Conservation (phyloP, 78 protist genomes). For the slime mould (Dictyostelium discoideum) region DNA sequence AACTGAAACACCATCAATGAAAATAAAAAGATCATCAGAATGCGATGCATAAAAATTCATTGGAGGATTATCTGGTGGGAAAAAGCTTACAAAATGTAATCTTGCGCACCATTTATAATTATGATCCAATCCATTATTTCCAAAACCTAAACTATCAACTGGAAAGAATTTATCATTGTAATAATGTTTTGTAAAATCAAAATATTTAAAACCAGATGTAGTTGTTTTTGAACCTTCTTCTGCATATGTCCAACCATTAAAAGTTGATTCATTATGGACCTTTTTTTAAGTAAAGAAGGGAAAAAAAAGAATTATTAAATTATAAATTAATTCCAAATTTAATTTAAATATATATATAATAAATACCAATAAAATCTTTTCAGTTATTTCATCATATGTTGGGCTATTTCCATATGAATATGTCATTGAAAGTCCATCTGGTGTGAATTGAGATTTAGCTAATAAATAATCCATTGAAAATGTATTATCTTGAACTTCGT, state of each 20-base stretch:
- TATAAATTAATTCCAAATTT: neutral
- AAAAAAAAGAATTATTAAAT: neutral
- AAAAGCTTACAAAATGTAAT: neutral
- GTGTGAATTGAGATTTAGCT: neutral
- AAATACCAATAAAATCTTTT: neutral
- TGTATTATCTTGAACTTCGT: neutral
- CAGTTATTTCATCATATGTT: neutral
- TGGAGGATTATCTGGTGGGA: neutral
- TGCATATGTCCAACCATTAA: neutral
- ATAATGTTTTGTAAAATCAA: neutral
- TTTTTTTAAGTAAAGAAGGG: too few relatives aligned
- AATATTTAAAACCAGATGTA: neutral
- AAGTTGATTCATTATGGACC: neutral
- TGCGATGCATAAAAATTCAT: neutral
- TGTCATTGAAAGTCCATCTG: neutral
- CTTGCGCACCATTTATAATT: slow-evolving; percentile 15
- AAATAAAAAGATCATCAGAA: neutral
- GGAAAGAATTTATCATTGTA: neutral
- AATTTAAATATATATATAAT: neutral
- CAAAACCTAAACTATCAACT: slow-evolving; percentile 11
- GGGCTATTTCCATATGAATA: neutral
- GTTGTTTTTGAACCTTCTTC: neutral
- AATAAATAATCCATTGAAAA: neutral
- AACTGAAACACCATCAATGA: neutral
- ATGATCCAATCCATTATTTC: neutral